These are phyloP conservation scores for Trichosporon sp. DNA, from an alignment of 1,284 basidiomycete genomes.

Conservation along the genomic window DNA sequence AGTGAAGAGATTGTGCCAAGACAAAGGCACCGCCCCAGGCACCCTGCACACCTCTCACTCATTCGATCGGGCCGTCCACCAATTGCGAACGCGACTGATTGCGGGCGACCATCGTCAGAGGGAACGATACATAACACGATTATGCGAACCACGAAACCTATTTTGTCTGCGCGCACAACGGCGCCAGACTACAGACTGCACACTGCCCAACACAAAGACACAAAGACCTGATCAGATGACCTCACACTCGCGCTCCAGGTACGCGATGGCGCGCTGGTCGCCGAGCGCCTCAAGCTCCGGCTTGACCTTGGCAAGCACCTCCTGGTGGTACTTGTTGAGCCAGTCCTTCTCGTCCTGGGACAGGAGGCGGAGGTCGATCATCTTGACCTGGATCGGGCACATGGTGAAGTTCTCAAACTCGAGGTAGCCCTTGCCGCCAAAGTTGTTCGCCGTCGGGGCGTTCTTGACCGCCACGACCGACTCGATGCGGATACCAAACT, in stretches of 20 bases:
- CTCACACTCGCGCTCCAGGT: constrained; percentile 70
- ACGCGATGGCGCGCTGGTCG: constrained; percentile 72
- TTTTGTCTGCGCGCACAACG: neutral
- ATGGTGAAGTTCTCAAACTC: constrained; percentile 83
- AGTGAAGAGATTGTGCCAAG: neutral
- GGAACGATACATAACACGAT: constrained; percentile 9
- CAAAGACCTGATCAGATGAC: neutral
- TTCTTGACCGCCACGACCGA: constrained; percentile 77
- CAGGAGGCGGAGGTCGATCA: constrained; percentile 72
- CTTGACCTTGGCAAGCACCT: constrained; percentile 73
- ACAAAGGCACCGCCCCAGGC: constrained; percentile 6
- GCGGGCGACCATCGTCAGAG: neutral
- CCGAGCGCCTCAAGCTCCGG: constrained; percentile 65
- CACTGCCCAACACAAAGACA: neutral
- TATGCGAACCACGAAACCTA: neutral
- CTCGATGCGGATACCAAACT: constrained; percentile 92
- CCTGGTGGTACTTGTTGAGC: constrained; percentile 83
- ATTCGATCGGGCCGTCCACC: neutral
- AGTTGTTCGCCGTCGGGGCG: constrained; percentile 75
- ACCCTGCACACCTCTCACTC: neutral
- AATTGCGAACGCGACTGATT: too few species aligned
- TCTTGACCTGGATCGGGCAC: constrained; percentile 85
- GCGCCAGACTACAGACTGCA: neutral
- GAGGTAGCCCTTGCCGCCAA: constrained; percentile 79
- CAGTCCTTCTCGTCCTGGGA: constrained; percentile 71